A percentile compares a stretch with the other conserved stretches of the same genome.
Evolutionary conservation across 345 rosid species (phyloP).

Genomic region (Isatis tinctoria): DNA sequence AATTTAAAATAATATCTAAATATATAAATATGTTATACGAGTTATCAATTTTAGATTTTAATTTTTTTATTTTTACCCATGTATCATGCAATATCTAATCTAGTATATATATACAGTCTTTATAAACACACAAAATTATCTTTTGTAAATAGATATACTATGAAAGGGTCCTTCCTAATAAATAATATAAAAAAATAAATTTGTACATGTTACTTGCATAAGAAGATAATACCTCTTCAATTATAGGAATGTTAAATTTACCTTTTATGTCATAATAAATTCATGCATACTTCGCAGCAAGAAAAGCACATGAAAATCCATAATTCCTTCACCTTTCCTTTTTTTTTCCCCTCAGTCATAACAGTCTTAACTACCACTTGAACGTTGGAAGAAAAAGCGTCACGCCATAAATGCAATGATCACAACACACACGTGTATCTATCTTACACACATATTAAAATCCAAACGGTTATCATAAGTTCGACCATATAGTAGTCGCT

Average conservation of each 20-base stretch:
- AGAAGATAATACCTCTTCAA: not conserved
- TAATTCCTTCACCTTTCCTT: not conserved
- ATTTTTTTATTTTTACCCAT: too few species aligned
- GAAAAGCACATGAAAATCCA: not conserved
- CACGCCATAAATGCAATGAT: not conserved
- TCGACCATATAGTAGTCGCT: not conserved
- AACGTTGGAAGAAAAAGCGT: not conserved
- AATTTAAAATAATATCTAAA: too few species aligned
- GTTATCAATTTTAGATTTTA: too few species aligned
- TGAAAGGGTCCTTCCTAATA: too few species aligned
- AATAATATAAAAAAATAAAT: too few species aligned
- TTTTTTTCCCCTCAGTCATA: not conserved
- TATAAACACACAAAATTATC: too few species aligned
- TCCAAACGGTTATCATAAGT: constrained; percentile 11
- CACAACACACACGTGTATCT: constrained; percentile 3
- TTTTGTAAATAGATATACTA: too few species aligned
- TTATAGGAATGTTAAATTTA: not conserved
- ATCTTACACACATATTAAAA: not conserved
- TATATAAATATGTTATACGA: too few species aligned
- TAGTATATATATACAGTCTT: too few species aligned
- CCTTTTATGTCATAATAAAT: not conserved
- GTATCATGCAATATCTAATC: too few species aligned
- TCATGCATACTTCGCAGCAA: not conserved
- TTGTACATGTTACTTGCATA: not conserved
- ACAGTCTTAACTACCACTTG: not conserved